Evolutionary conservation across 495 filamentous ascomycete species (phyloP).

Genomic region (Penicillium cataractarum): DNA sequence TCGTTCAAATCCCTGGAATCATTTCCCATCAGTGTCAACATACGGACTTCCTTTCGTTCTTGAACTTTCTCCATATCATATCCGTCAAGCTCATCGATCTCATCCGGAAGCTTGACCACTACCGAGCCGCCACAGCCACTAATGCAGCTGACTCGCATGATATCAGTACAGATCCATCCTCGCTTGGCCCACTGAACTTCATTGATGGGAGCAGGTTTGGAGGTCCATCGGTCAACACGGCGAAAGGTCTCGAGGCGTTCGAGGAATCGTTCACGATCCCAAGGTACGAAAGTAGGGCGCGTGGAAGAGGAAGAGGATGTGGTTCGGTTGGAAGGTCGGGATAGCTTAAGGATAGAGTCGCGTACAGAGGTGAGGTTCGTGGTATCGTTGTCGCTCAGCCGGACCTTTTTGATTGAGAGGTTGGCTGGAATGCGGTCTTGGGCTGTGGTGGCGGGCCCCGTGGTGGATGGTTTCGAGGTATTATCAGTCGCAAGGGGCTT

Average conservation of each 20-base stretch:
- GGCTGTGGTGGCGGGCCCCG: constrained; percentile 25
- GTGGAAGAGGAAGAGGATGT: constrained; percentile 29
- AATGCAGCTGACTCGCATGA: constrained; percentile 79
- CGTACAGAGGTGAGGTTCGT: constrained; percentile 30
- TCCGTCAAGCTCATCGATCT: constrained; percentile 54
- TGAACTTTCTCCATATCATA: constrained; percentile 59
- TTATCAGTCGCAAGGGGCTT: constrained; percentile 29
- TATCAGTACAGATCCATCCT: constrained; percentile 85
- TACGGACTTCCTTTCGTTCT: constrained; percentile 65
- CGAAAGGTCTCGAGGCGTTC: constrained; percentile 83
- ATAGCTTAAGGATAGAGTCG: constrained; percentile 32
- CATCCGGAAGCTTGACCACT: constrained; percentile 74
- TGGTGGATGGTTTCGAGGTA: constrained; percentile 30
- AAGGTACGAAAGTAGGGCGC: constrained; percentile 72
- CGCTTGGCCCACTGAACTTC: constrained; percentile 96
- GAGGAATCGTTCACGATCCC: constrained; percentile 82
- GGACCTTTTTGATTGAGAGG: constrained; percentile 46
- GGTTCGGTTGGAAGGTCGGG: constrained; percentile 27
- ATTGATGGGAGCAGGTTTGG: constrained; percentile 74
- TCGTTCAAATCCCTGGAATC: neutral
- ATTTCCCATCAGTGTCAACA: constrained; percentile 20
- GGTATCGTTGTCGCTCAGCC: constrained; percentile 32
- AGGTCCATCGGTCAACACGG: constrained; percentile 83
- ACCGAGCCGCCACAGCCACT: constrained; percentile 80
- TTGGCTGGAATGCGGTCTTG: constrained; percentile 34